Percentiles rank a stretch among this genome's conserved stretches.
phyloP scores from a whole-genome alignment of 1,284 basidiomycete species.

The Phlebopus sp. region DNA sequence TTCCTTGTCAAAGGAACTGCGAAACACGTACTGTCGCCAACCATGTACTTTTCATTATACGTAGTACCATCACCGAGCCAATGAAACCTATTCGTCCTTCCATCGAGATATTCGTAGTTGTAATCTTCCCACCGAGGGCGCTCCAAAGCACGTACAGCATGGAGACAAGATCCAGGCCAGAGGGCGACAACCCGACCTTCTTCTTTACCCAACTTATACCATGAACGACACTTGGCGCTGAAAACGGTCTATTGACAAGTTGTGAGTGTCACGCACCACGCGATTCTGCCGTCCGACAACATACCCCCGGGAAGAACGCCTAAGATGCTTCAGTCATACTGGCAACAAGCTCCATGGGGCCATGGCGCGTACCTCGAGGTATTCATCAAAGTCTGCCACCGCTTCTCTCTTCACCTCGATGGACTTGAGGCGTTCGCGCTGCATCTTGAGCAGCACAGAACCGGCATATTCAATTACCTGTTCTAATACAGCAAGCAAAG shows the following conservation, averaged over 20 bases:
- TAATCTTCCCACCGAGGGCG: constrained; percentile 68
- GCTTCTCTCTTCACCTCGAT: constrained; percentile 57
- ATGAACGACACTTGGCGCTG: constrained; percentile 56
- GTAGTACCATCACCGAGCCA: constrained; percentile 61
- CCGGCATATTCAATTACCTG: constrained; percentile 54
- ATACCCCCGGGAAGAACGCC: constrained; percentile 49
- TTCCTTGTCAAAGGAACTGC: not conserved
- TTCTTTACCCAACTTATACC: constrained; percentile 63
- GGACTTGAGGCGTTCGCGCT: constrained; percentile 57
- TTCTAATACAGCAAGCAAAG: constrained; percentile 50
- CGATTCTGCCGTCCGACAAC: not conserved
- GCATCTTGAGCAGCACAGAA: constrained; percentile 52
- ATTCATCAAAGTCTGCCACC: constrained; percentile 58
- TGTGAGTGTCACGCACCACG: not conserved
- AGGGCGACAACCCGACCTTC: constrained; percentile 56
- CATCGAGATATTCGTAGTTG: constrained; percentile 48
- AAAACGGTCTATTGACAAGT: constrained; percentile 49
- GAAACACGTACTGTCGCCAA: constrained; percentile 45
- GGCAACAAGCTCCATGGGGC: not conserved
- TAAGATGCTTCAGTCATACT: constrained; percentile 12
- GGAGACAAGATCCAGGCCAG: constrained; percentile 61
- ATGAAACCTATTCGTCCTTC: constrained; percentile 45
- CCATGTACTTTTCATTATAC: constrained; percentile 40
- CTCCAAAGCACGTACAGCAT: constrained; percentile 46
- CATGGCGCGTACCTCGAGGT: constrained; percentile 41